Base-by-base conservation (phyloP, 441 rosid species). In the Arabidopsis hybrid region DNA sequence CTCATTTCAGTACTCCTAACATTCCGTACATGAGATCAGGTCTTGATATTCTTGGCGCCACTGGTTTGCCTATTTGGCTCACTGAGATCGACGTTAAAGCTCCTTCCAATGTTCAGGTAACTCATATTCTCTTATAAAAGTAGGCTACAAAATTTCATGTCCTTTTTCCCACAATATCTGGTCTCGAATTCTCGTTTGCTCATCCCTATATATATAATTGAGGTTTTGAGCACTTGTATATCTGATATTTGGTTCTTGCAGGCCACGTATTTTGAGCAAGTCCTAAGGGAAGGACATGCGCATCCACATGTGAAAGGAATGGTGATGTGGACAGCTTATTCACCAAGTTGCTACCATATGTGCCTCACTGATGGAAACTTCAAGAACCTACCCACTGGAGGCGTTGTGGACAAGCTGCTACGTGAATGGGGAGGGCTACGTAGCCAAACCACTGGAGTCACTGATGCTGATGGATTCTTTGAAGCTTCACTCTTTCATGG, bases 11-110 rank as follows among this genome's bases (percentile, higher is more conserved):
- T 0, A 47, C 46, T 3, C 91, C 95, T 10, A 76, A 87, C 60
- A 51, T 89, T 56, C 84, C 95, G 12, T 88, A 84, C 73, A 81
- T 89, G 81, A 87, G 98, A 81, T 64, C 96, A 29, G 46, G 85
- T 12, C 73, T 94, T 1, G 97, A 89, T 53, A 79, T 73, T 49
- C 83, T 90, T 8, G 91, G 78, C 31, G 82, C 92, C 9, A 31
- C 85, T 0, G 83, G 85, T 14, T 43, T 88, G 39, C 91, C 97
- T 13, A 80, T 91, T 56, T 91, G 97, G 98, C 84, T 93, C 5
- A 91, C 97, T 0, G 94, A 94, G 77, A 63, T 94, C 5, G 94
- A 89, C 57, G 89, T 92, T 3, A 51, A 78, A 32, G 81, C 73
- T 69, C 50, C 69, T 43, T 18, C 42, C 2, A 53, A 46, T 46